Evolutionary conservation across 2,329 filamentous ascomycete genomes (phyloP).

Genomic region (Cordyceps pruinosa): DNA sequence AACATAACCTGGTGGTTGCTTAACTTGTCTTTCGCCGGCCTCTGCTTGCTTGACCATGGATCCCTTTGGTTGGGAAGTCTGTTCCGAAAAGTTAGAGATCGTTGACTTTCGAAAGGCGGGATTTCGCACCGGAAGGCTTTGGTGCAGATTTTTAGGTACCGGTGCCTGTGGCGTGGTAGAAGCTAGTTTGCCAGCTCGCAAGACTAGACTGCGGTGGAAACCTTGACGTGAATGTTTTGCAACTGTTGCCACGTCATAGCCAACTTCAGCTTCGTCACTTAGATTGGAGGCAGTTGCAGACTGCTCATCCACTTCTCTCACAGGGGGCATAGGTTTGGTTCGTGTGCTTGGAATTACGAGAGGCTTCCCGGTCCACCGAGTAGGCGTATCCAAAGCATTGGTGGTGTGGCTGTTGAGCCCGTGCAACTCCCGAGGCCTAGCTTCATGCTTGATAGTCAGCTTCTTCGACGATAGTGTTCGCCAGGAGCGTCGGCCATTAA

Average conservation of each 20-base stretch:
- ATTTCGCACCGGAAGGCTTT: background rate
- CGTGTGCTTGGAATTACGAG: constrained; percentile 29
- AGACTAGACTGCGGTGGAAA: background rate
- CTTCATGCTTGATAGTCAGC: background rate
- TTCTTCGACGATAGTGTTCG: constrained; percentile 13
- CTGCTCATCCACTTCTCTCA: constrained; percentile 26
- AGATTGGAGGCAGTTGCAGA: constrained; percentile 13
- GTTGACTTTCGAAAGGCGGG: background rate
- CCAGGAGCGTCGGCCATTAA: constrained; percentile 20
- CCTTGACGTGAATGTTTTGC: background rate
- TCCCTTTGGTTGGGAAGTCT: background rate
- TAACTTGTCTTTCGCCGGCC: background rate
- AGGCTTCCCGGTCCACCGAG: constrained; percentile 38
- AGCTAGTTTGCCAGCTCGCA: background rate
- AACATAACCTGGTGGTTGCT: background rate
- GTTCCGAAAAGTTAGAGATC: background rate
- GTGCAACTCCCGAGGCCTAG: background rate
- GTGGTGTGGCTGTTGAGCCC: constrained; percentile 18
- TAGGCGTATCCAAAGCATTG: constrained; percentile 34
- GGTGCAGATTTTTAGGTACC: constrained; percentile 13
- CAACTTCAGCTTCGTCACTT: constrained; percentile 16
- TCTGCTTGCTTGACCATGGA: background rate
- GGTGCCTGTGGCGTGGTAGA: constrained; percentile 21
- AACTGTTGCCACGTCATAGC: background rate
- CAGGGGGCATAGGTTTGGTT: constrained; percentile 24